Percentiles rank a stretch among this genome's conserved stretches.
These are phyloP conservation scores for Mallotus nudiflorus DNA, from an alignment of 345 rosid species.

Conservation along the genomic window DNA sequence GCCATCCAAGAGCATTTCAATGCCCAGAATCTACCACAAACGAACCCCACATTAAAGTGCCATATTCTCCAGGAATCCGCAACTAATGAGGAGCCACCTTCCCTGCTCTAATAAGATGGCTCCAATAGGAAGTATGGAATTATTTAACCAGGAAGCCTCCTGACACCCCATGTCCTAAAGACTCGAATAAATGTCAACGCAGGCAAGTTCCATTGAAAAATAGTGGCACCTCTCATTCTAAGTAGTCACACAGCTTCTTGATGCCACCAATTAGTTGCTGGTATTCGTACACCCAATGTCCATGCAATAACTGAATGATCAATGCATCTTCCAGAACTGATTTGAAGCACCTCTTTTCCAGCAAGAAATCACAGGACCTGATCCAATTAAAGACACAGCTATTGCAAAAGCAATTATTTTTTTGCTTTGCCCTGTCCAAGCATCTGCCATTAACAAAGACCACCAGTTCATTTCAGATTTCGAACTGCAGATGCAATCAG, in stretches of 20 bases:
- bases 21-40: conserved; percentile 10
- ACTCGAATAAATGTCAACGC: background rate
- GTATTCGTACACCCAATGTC: background rate
- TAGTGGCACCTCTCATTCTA: background rate
- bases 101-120: background rate
- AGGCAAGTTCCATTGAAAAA: background rate
- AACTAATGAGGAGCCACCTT: background rate
- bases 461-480: conserved; percentile 3
- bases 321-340: conserved; percentile 18
- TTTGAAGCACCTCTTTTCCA: conserved; percentile 22
- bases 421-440: conserved; percentile 2
- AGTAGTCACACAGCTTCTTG: background rate
- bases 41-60: background rate
- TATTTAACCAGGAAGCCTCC: background rate
- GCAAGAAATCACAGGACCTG: conserved; percentile 18
- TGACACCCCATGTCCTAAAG: background rate
- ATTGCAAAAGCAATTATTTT: conserved; percentile 11
- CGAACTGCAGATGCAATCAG: conserved; percentile 10
- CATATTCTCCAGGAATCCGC: background rate
- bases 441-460: background rate
- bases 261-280: conserved; percentile 27
- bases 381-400: background rate
- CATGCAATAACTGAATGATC: background rate
- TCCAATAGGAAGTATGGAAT: background rate
- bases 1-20: conserved; percentile 8